Conservation (phyloP, 495 filamentous ascomycete species). For the Penicillium samsonianum region DNA sequence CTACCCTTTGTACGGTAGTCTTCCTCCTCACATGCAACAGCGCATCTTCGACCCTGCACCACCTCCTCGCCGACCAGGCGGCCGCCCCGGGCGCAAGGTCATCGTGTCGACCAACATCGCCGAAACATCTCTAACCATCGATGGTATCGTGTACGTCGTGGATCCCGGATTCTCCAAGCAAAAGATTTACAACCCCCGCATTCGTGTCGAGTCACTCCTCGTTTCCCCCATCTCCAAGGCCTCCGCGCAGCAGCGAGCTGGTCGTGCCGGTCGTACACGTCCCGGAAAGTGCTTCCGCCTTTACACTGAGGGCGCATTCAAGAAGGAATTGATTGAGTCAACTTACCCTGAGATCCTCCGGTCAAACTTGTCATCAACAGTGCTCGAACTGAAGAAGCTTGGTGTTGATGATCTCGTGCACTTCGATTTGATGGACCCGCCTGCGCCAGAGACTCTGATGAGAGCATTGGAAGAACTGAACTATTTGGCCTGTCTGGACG, state of each 20-base stretch:
- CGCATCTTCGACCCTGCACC: constrained; percentile 91
- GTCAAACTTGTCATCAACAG: constrained; percentile 91
- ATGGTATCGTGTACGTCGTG: constrained; percentile 98
- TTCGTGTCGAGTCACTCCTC: constrained; percentile 92
- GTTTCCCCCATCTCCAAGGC: constrained; percentile 97
- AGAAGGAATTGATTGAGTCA: constrained; percentile 95
- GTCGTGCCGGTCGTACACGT: constrained; percentile 96
- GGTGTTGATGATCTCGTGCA: constrained; percentile 95
- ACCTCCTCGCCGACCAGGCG: constrained; percentile 66
- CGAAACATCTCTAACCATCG: constrained; percentile 95
- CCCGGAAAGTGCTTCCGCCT: constrained; percentile 97
- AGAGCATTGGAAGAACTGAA: constrained; percentile 97
- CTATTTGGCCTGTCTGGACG: constrained; percentile 93
- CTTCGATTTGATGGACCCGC: constrained; percentile 98
- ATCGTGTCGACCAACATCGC: constrained; percentile 98
- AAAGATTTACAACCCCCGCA: constrained; percentile 97
- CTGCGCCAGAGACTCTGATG: constrained; percentile 98
- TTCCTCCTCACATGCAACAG: constrained; percentile 91
- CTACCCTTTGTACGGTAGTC: constrained; percentile 91
- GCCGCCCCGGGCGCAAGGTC: constrained; percentile 87
- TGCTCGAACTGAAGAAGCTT: constrained; percentile 96
- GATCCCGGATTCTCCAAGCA: constrained; percentile 99
- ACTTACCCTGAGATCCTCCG: constrained; percentile 95
- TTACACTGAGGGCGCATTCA: constrained; percentile 95
- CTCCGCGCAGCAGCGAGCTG: constrained; percentile 96